phyloP scores from a whole-genome alignment of 2,329 filamentous ascomycete species.

The Alternaria metachromatica region DNA sequence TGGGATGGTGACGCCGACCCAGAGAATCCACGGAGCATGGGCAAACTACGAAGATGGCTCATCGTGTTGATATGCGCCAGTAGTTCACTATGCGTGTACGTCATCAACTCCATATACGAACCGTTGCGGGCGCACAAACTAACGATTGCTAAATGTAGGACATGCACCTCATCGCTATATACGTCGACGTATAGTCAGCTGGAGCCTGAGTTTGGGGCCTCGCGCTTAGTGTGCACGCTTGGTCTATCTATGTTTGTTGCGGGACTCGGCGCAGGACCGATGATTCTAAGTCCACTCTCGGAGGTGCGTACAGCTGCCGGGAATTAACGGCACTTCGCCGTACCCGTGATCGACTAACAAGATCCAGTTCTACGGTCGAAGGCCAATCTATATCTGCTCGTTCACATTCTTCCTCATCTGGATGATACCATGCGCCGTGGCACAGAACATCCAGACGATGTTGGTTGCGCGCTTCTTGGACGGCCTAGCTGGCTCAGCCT shows the following conservation, averaged over 20 bases:
- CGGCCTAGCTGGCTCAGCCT: slow-evolving; percentile 70
- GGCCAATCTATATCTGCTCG: slow-evolving; percentile 78
- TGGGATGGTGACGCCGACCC: slow-evolving; percentile 81
- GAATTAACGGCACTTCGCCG: neutral
- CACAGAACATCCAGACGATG: slow-evolving; percentile 81
- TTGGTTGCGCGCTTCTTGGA: slow-evolving; percentile 79
- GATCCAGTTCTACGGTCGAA: slow-evolving; percentile 75
- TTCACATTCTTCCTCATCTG: slow-evolving; percentile 79
- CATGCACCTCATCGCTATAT: slow-evolving; percentile 87
- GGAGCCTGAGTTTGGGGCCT: slow-evolving; percentile 74
- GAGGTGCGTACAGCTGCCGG: slow-evolving; percentile 44
- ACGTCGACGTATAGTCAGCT: slow-evolving; percentile 82
- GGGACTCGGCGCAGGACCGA: slow-evolving; percentile 68
- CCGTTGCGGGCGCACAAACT: neutral
- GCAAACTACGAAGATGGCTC: slow-evolving; percentile 73
- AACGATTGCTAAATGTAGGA: slow-evolving; percentile 57
- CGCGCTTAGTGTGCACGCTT: slow-evolving; percentile 75
- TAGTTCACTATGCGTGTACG: slow-evolving; percentile 84
- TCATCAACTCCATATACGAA: slow-evolving; percentile 30
- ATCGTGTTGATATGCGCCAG: slow-evolving; percentile 76
- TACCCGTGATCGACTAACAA: neutral
- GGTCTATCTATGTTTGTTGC: slow-evolving; percentile 85
- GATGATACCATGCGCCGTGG: slow-evolving; percentile 81
- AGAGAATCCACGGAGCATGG: slow-evolving; percentile 74
- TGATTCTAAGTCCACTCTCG: slow-evolving; percentile 63